Evolutionary conservation across 176 grass and related monocot species (phyloP).

Genomic region (Zoysia japonica): DNA sequence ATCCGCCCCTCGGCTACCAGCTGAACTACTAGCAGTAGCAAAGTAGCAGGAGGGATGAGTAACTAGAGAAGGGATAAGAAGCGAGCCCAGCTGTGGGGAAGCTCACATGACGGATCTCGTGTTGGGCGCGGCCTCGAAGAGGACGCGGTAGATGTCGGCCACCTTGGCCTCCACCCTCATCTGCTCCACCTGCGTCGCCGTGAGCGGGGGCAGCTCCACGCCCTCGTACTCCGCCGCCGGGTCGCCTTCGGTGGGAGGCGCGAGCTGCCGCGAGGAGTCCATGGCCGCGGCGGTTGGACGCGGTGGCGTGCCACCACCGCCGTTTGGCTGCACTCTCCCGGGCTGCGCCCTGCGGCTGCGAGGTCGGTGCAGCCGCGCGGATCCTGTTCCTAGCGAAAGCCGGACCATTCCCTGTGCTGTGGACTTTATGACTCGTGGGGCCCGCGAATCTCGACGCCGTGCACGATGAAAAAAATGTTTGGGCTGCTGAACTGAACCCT

Average conservation of each 20-base stretch:
- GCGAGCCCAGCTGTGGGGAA: background rate
- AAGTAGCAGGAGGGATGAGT: background rate
- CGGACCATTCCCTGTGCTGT: slow-evolving; percentile 28
- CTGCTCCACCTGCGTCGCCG: slow-evolving; percentile 79
- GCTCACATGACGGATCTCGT: slow-evolving; percentile 46
- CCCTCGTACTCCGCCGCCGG: background rate
- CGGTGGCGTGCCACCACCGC: background rate
- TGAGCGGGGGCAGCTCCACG: slow-evolving; percentile 46
- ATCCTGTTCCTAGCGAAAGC: slow-evolving; percentile 28
- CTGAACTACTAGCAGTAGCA: background rate
- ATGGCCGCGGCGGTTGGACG: slow-evolving; percentile 33
- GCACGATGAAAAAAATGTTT: background rate
- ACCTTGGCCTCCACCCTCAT: slow-evolving; percentile 70
- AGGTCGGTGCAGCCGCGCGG: slow-evolving; percentile 27
- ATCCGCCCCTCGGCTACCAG: background rate
- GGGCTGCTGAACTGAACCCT: background rate
- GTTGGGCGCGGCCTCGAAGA: slow-evolving; percentile 48
- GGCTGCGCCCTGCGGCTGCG: slow-evolving; percentile 22
- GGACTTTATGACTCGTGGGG: background rate
- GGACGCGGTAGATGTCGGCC: slow-evolving; percentile 66
- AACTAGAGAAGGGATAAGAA: background rate
- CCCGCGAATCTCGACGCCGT: background rate
- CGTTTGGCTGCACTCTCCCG: background rate
- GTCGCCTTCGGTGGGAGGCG: slow-evolving; percentile 3
- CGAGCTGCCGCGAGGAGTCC: slow-evolving; percentile 34